phyloP scores from a whole-genome alignment of 2,329 filamentous ascomycete species.

The Lanzia echinophila region DNA sequence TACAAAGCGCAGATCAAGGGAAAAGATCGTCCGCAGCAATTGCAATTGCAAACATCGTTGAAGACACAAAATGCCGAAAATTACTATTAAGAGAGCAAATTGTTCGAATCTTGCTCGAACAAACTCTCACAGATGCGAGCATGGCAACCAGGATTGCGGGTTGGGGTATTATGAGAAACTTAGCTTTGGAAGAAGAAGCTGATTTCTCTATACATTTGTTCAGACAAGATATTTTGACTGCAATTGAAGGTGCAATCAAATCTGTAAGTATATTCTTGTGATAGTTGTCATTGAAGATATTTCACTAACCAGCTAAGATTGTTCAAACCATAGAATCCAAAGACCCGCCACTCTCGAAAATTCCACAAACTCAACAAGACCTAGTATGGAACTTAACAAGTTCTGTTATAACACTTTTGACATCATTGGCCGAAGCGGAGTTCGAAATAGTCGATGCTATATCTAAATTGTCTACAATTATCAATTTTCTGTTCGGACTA shows the following conservation, averaged over 20 bases:
- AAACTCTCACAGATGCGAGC: slow-evolving; percentile 56
- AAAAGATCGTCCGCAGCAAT: slow-evolving; percentile 52
- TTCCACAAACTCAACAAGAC: slow-evolving; percentile 46
- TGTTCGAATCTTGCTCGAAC: slow-evolving; percentile 54
- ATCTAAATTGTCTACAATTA: slow-evolving; percentile 41
- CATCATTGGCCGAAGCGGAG: slow-evolving; percentile 50
- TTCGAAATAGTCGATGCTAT: slow-evolving; percentile 54
- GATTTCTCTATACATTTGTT: slow-evolving; percentile 63
- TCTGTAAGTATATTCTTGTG: slow-evolving; percentile 36
- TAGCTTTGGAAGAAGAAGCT: slow-evolving; percentile 56
- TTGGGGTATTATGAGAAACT: slow-evolving; percentile 58
- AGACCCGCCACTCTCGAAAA: slow-evolving; percentile 39
- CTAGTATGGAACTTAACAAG: slow-evolving; percentile 48
- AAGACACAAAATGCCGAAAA: slow-evolving; percentile 56
- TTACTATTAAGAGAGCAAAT: slow-evolving; percentile 60
- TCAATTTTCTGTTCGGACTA: slow-evolving; percentile 49
- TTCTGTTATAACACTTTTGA: slow-evolving; percentile 47
- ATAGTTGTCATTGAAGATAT: not conserved
- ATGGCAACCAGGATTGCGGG: slow-evolving; percentile 58
- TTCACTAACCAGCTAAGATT: slow-evolving; percentile 21
- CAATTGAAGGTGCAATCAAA: slow-evolving; percentile 49
- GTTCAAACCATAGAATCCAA: slow-evolving; percentile 27
- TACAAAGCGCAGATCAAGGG: slow-evolving; percentile 53
- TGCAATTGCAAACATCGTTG: slow-evolving; percentile 55
- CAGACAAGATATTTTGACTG: slow-evolving; percentile 53